Base-by-base conservation (phyloP, 1,284 basidiomycete genomes). In the Tylopilus sp. region DNA sequence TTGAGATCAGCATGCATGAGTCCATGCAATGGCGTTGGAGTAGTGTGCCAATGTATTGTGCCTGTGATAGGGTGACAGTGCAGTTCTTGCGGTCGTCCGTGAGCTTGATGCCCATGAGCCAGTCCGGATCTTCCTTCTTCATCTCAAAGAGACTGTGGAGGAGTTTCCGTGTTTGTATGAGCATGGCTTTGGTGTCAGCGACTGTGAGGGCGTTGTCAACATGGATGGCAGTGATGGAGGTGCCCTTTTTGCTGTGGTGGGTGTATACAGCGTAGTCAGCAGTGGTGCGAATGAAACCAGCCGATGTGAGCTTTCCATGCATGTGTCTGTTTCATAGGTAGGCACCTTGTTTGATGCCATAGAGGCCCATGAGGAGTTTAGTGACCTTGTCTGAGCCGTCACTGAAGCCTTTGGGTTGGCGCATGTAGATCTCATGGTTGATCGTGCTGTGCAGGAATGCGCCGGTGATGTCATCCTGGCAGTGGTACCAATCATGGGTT, bases 371-470 rank as follows among this genome's bases (percentile, higher is more conserved):
- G 39, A 23, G 31, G 1, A 70, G 66, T 1, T 2, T 9, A 0
- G 59, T 52, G 3, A 69, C 54, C 19, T 13, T 39, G 17, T 39
- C 37, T 17, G 37, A 39, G 37, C 37, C 37, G 37, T 39, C 37
- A 39, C 37, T 17, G 16, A 68, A 70, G 12, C 69, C 66, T 29
- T 66, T 52, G 6, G 61, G 64, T 57, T 70, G 67, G 19, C 37
- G 25, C 69, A 70, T 70, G n/a, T 54, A 68, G 52, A 70, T 68
- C 9, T 70, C 37, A 5, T 67, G 65, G 13, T 69, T 41, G 4
- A 67, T 67, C 16, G 64, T 54, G 25, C 73, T 75, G 59, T 82
- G 79, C 17, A 39, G 37, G 37, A 39, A 39, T 9, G 37, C 37
- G 37, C 37, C 37, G 37, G 37, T 39, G 37, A 39, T 17, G 37